Conservation (phyloP, 176 grass and related monocot species). For the Guadua angustifolia region DNA sequence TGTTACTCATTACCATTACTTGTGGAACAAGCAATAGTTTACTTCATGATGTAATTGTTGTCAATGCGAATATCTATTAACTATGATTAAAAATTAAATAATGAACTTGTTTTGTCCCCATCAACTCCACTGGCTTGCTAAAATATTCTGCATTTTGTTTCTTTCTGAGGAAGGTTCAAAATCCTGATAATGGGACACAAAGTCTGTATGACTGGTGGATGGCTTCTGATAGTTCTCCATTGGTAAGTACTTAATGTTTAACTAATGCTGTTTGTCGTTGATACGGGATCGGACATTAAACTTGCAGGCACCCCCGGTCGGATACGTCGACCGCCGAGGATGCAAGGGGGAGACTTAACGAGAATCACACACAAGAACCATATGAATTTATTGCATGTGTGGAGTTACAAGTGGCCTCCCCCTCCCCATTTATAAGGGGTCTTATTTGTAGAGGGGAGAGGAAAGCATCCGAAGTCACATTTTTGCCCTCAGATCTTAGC, state of each 20-base stretch:
- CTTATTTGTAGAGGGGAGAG: too few relatives aligned
- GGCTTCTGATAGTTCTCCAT: conserved; percentile 50
- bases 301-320: too few relatives aligned
- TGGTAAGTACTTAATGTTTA: conserved; percentile 53
- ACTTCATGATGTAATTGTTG: not conserved
- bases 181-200: conserved; percentile 70
- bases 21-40: not conserved
- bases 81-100: not conserved
- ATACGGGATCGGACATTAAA: too few relatives aligned
- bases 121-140: not conserved
- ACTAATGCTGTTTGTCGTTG: not conserved
- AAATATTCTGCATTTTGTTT: conserved; percentile 27
- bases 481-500: too few relatives aligned
- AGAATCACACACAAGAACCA: too few relatives aligned
- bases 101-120: not conserved
- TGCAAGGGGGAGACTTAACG: too few relatives aligned
- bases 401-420: too few relatives aligned
- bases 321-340: too few relatives aligned
- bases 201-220: conserved; percentile 80
- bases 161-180: conserved; percentile 67
- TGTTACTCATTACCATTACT: not conserved
- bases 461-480: too few relatives aligned
- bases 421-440: too few relatives aligned
- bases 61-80: conserved; percentile 14
- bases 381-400: too few relatives aligned